These are phyloP conservation scores for Suillus brevipes DNA, from an alignment of 768 basidiomycete species.

Conservation along the genomic window DNA sequence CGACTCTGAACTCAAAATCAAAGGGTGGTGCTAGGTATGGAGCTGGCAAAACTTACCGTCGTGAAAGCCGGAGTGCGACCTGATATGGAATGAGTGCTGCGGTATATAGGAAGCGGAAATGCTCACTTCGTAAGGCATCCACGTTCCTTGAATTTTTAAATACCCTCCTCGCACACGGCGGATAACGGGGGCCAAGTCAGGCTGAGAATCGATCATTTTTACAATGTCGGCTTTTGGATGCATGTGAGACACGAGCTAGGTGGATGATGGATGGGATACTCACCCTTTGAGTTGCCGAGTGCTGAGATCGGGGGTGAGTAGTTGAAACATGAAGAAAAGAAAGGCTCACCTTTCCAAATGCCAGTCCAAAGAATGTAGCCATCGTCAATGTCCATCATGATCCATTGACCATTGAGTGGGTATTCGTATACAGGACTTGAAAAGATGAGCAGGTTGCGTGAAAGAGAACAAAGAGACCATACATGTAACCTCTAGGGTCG, in stretches of 20 bases:
- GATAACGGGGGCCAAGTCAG: constrained; percentile 79
- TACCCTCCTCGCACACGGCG: constrained; percentile 85
- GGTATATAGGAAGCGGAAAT: constrained; percentile 9
- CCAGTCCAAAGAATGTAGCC: constrained; percentile 92
- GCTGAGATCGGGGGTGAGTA: constrained; percentile 43
- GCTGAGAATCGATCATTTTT: constrained; percentile 90
- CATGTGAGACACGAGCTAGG: constrained; percentile 20
- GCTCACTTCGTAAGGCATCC: constrained; percentile 88
- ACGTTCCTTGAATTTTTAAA: constrained; percentile 90
- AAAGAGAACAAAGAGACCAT: constrained; percentile 26
- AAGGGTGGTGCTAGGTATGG: constrained; percentile 14
- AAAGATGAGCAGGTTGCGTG: constrained; percentile 7
- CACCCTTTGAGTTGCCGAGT: constrained; percentile 87
- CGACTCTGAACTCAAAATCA: constrained; percentile 54
- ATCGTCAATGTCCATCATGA: constrained; percentile 95
- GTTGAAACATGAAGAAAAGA: not conserved
- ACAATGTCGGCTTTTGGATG: constrained; percentile 80
- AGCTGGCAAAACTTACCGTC: constrained; percentile 55
- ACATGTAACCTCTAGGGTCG: constrained; percentile 89
- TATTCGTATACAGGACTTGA: constrained; percentile 83
- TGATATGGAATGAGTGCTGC: constrained; percentile 31
- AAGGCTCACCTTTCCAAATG: constrained; percentile 81
- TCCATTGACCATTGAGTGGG: constrained; percentile 86
- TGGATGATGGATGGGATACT: constrained; percentile 15
- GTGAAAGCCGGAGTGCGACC: constrained; percentile 77